Evolutionary conservation across 2,329 filamentous ascomycete genomes (phyloP), one percentile per base, ranked within the genome.

Genomic region (Clonostachys rhizophaga): DNA sequence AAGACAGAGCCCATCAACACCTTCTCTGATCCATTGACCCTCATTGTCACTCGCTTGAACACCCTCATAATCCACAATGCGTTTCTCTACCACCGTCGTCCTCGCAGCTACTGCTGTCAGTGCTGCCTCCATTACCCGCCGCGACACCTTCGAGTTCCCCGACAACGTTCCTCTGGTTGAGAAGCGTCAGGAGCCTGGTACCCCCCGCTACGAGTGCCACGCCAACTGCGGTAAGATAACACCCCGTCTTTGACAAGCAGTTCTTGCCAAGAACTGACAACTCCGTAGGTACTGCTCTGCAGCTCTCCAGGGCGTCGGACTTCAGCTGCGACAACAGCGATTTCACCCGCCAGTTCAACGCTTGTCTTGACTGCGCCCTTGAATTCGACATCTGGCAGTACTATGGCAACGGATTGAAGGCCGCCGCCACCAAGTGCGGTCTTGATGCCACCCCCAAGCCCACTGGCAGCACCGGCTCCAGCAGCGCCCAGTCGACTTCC

Each of bases 321-420:
- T 62, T 63, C 56, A 30, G 24, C 36, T 68, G 64, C 49, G 52
- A 59, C 14, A 63, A 55, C 61, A 8, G 58, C 44, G 52, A 62
- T 41, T 78, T 75, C 66, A 51, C 63, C 18, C 52, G 57, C 13
- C 60, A 68, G 50, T 69, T 75, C 57, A 55, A 68, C 20, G 66
- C 58, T 30, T 78, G 75, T 52, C 62, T 75, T 30, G 57, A 68
- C 42, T 76, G 72, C 48, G 71, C 71, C 40, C 50, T 65, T 34
- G 55, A 64, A 17, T 67, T 64, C 45, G 57, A 72, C 33, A 70
- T 75, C 52, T 75, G 71, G 71, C 53, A 63, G 40, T 62, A 66
- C 50, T 75, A 76, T 44, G 66, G 69, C 14, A 47, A 53, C 16
- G 58, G 62, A 10, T 64, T 76, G 17, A 50, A 53, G 16, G 53